Evolutionary conservation across 2,329 filamentous ascomycete species (phyloP), one percentile per base, ranked within the genome.

Genomic region (Fusarium camptoceras): DNA sequence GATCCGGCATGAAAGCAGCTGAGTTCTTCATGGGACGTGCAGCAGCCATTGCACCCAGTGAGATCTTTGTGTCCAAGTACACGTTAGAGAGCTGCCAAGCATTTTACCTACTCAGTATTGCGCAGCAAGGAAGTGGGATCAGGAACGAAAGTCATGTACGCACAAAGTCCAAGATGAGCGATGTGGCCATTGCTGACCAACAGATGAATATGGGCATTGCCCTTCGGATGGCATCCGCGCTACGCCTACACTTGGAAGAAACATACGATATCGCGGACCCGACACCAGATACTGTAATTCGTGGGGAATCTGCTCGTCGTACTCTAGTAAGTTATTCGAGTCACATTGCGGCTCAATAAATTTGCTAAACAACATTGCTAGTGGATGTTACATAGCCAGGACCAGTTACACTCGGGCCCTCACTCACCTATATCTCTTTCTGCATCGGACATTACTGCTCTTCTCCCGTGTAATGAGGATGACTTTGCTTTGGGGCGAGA

Each of bases 351-450:
- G 28, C 4, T 18, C n/a, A 53, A 30, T 16, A 18, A n/a, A 28
- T 18, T 61, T 49, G 53, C 51, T 68, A 42, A 68, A 41, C 27
- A 48, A 18, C 22, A 30, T 28, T 24, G 12, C 8, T 11, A 87
- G 85, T 88, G 86, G 86, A 88, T 88, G 85, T 73, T 88, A 34
- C 84, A 88, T 72, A 87, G 83, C 68, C 86, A 88, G 71, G 86
- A 88, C 65, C 87, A 86, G 67, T 79, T 88, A 25, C 85, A 87
- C 65, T 87, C 85, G 1, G 84, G 85, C 0, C 84, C 85, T 5
- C 78, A 80, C 30, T 85, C 84, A 14, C 85, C 86, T 5, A 80
- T 86, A 4, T 84, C 85, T 0, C 78, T 88, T 6, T 81, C 82
- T 8, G 83, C 85, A 6, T 80, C 81, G 34, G 86, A 88, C 63